These are phyloP conservation scores for Tolypocladium nubicola DNA, from an alignment of 2,329 filamentous ascomycete species.

Conservation along the genomic window DNA sequence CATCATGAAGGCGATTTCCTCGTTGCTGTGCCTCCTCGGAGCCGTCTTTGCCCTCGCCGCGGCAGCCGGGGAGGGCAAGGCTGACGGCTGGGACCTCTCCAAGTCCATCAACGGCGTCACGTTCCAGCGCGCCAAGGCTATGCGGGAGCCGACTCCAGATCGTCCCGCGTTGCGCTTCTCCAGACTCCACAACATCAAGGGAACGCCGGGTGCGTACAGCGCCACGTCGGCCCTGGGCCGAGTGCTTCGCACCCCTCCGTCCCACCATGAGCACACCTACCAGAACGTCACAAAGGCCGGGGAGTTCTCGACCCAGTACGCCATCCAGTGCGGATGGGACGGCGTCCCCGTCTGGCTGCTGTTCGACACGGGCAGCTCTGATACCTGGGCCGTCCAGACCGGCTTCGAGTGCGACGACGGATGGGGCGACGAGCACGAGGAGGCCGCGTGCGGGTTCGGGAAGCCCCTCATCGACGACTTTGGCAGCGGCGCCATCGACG, in stretches of 20 bases:
- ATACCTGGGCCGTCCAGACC: constrained; percentile 35
- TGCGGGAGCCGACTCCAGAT: constrained; percentile 15
- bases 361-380: constrained; percentile 40
- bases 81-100: constrained; percentile 19
- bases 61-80: neutral
- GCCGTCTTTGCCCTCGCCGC: constrained; percentile 1
- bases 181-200: constrained; percentile 20
- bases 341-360: constrained; percentile 27
- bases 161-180: constrained; percentile 18
- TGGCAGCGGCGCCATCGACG: constrained; percentile 23
- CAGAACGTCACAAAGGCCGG: constrained; percentile 29
- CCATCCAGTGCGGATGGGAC: constrained; percentile 29
- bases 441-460: constrained; percentile 30
- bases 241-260: constrained; percentile 8
- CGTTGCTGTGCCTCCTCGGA: constrained; percentile 4
- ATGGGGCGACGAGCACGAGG: constrained; percentile 17
- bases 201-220: constrained; percentile 11
- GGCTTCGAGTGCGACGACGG: constrained; percentile 31
- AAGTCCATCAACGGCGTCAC: constrained; percentile 25
- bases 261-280: constrained; percentile 11
- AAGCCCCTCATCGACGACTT: constrained; percentile 27
- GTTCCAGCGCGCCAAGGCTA: constrained; percentile 22
- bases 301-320: constrained; percentile 30
- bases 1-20: neutral
- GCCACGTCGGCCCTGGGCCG: constrained; percentile 18